Conservation (phyloP, 2,329 filamentous ascomycete species). For the Penicillium sp. region DNA sequence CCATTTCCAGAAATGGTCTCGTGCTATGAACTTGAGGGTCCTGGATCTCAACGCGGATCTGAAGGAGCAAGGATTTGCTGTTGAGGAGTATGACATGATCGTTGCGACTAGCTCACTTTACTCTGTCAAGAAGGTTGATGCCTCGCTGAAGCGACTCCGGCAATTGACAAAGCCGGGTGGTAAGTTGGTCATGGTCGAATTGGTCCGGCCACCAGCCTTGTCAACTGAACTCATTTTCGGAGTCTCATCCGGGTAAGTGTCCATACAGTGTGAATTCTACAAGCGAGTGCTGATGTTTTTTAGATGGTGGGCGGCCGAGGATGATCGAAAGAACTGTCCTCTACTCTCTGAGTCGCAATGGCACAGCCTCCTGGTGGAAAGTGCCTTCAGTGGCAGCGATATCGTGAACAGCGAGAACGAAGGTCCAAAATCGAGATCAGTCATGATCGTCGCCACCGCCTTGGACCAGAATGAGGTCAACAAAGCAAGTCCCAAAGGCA, state of each 20-base stretch:
- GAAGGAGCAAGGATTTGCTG: not conserved
- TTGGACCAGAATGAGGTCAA: not conserved
- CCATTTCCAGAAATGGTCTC: not conserved
- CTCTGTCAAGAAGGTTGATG: not conserved
- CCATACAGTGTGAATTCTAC: not conserved
- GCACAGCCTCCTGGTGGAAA: not conserved
- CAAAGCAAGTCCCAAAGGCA: not conserved
- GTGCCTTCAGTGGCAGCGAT: not conserved
- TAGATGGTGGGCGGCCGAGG: not conserved
- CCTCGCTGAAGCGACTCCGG: not conserved
- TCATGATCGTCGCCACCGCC: not conserved
- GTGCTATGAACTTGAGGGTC: not conserved
- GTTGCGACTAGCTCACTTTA: not conserved
- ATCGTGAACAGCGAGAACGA: not conserved
- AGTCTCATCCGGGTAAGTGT: not conserved
- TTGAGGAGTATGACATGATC: not conserved
- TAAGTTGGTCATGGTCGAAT: not conserved
- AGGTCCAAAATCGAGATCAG: not conserved
- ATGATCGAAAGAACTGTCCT: not conserved
- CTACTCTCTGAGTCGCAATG: slow-evolving; percentile 1
- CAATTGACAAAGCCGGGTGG: not conserved
- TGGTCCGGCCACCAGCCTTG: not conserved
- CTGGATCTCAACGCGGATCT: not conserved
- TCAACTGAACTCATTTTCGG: not conserved
- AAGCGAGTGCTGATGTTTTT: not conserved